Percentiles rank a stretch among this genome's conserved stretches.
phyloP scores from a whole-genome alignment of 2,329 filamentous ascomycete genomes.

The Remersonia thermophila region DNA sequence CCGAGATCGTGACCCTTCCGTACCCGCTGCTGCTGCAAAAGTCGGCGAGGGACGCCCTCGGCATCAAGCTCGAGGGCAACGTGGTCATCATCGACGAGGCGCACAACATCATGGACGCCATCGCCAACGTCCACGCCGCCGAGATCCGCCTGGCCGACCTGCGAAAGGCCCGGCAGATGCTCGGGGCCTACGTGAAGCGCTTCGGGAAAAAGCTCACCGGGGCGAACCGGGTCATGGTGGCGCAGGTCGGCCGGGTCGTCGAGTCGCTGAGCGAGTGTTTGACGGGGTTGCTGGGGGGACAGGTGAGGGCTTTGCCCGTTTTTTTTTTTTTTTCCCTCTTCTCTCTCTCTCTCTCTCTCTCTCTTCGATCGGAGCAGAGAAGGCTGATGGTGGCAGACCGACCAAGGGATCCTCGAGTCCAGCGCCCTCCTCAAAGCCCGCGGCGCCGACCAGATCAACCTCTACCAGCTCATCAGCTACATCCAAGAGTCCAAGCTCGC shows the following conservation, averaged over 20 bases:
- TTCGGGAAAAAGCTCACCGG: constrained; percentile 85
- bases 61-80: constrained; percentile 74
- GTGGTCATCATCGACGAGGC: constrained; percentile 95
- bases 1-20: constrained; percentile 84
- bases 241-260: constrained; percentile 72
- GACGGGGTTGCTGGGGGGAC: constrained; percentile 35
- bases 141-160: constrained; percentile 64
- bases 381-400: constrained; percentile 20
- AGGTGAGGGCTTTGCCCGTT: too few species aligned
- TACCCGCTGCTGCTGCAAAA: constrained; percentile 85
- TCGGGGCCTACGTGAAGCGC: constrained; percentile 71
- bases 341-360: background rate
- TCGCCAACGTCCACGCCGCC: constrained; percentile 74
- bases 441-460: constrained; percentile 87
- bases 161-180: constrained; percentile 57
- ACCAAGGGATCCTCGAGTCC: constrained; percentile 57
- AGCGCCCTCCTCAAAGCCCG: constrained; percentile 67
- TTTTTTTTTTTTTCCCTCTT: constrained; percentile 2
- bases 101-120: constrained; percentile 94
- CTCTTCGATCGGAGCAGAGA: background rate
- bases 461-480: constrained; percentile 78
- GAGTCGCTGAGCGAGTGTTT: constrained; percentile 66
- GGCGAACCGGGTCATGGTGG: constrained; percentile 81
- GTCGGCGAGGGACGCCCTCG: constrained; percentile 74
- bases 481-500: constrained; percentile 86